Evolutionary conservation across 1,284 basidiomycete genomes (phyloP), one percentile per base, ranked within the genome.

Genomic region (Ustilago crameri): DNA sequence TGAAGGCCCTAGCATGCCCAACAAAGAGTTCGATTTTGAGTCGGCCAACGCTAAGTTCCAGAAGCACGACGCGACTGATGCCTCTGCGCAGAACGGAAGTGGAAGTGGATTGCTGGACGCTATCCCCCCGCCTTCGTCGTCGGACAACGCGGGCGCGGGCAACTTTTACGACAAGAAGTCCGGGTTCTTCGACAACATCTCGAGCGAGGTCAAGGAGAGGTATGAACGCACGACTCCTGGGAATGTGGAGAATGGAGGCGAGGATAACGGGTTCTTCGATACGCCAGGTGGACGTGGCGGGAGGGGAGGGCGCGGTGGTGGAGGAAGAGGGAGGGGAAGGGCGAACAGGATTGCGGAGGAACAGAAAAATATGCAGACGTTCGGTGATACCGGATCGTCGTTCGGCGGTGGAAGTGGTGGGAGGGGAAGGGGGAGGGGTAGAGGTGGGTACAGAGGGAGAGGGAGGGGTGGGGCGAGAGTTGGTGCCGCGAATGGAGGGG

Each of bases 141-240:
- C 30, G 30, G 7, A 5, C 7, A 30, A 5, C 14, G 54, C 68
- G 10, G 52, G 51, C n/a, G 46, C 47, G 20, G 50, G 49, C 10
- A 74, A 49, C 43, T 82, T 82, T 47, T 83, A 83, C 59, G 78
- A 83, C 48, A 83, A 81, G 52, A 75, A 69, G 35, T 48, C 61
- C 5, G 76, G 78, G 26, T 83, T 83, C 70, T 83, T 83, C 50
- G 81, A 83, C 57, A 79, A 80, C 42, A 82, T 83, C 41, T 76
- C 72, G 38, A 65, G 55, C 27, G 81, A 83, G 41, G 62, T 83
- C 41, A 77, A 75, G 60, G 81, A 83, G 42, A 61, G 80, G 14
- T 67, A 80, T 43, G 78, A 80, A 23, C 52, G 74, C 3, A 48
- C 22, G 12, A 41, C 38, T 15, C 45, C 22, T 2, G 15, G n/a